Base-by-base conservation (phyloP, 148 eudicot genomes). In the Cornus suecica region DNA sequence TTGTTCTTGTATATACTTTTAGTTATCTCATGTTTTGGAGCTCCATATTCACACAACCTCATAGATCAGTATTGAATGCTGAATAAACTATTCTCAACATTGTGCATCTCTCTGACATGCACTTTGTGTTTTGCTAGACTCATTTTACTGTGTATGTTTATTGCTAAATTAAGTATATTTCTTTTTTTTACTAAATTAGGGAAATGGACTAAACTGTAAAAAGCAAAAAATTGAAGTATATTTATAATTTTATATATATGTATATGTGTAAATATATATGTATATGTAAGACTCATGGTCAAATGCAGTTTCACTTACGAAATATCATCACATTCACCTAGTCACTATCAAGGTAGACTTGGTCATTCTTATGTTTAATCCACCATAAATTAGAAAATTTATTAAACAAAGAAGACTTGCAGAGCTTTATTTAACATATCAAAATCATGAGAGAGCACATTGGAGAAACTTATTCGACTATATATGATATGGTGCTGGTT, bases 1-100 rank as follows among this genome's bases (percentile, higher is more conserved):
- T n/a, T n/a, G n/a, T n/a, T n/a, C 10, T 27, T 71, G 65, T 30
- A 24, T 71, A 34, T 71, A 54, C 74, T 52, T 71, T 71, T 60
- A 10, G 27, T 61, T 25, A 22, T 8, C 25, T 15, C 14, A 68
- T 27, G 28, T 24, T 61, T 51, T 9, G 22, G 16, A 56, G 30
- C 64, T 34, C n/a, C 63, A 64, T 28, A 66, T 14, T 15, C 8
- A 6, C n/a, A 65, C 2, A 29, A 30, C 4, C 30, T 66, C 29
- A 14, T 4, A 28, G 29, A 16, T 28, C 18, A 29, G 8, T 28
- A 16, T 31, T 7, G 10, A 11, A 6, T 15, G 11, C 41, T 15
- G 10, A 31, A 20, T 18, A 18, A 32, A 32, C 7, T 15, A 22
- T 68, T 68, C 32, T 28, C 51, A 64, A 52, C 71, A 37, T 11